Conservation (phyloP, 306 rosid species). For the Cucumis melo region DNA sequence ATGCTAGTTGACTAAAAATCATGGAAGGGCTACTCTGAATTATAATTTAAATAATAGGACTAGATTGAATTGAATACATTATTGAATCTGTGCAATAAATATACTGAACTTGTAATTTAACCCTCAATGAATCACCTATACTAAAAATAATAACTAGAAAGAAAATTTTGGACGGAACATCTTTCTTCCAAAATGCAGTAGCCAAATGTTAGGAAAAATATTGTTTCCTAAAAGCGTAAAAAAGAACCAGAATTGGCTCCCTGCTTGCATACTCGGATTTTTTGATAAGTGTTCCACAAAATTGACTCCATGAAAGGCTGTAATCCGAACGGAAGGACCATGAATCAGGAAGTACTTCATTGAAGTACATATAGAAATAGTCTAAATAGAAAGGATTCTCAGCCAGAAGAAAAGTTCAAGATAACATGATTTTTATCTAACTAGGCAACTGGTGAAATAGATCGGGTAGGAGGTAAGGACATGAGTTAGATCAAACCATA, state of each 20-base stretch:
- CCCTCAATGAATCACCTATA: not conserved
- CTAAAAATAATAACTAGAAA: not conserved
- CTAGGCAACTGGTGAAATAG: not conserved
- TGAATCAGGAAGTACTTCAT: not conserved
- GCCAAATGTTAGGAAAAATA: not conserved
- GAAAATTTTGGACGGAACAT: not conserved
- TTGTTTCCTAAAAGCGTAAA: not conserved
- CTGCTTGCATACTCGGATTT: too few species aligned
- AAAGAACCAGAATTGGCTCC: not conserved
- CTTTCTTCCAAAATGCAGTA: not conserved
- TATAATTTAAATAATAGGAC: not conserved
- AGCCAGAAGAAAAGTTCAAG: not conserved
- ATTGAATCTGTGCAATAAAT: too few species aligned
- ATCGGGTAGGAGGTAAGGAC: not conserved
- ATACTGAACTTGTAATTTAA: not conserved
- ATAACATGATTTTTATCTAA: not conserved
- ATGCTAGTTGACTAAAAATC: not conserved
- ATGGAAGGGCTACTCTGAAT: not conserved
- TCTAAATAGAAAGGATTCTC: not conserved
- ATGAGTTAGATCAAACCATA: not conserved
- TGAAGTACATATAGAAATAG: not conserved
- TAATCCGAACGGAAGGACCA: too few species aligned
- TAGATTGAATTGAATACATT: not conserved
- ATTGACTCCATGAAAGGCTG: too few species aligned
- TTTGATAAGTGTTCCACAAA: too few species aligned